These are phyloP conservation scores for Asparagopsis taxiformis DNA, from an alignment of 31 red algal genomes.

Conservation along the genomic window DNA sequence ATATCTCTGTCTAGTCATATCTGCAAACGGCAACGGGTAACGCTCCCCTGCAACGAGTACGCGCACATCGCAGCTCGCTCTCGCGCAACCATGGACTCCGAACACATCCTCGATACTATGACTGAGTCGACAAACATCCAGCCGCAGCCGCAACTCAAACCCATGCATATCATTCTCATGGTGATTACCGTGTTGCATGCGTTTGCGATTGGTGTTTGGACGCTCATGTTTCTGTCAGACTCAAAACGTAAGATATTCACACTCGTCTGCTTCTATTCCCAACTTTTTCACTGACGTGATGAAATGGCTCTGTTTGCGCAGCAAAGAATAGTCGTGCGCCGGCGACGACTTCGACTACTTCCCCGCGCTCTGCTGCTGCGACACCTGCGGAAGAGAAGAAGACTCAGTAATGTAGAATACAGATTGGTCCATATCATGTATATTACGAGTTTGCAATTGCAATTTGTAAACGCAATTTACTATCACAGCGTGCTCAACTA, in stretches of 20 bases:
- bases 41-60: too few species aligned
- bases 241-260: constrained; percentile 18
- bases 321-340: neutral
- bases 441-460: neutral
- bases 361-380: neutral
- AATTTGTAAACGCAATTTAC: neutral
- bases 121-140: too few species aligned
- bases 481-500: too few species aligned
- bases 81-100: too few species aligned
- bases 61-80: too few species aligned
- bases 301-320: neutral
- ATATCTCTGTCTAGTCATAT: too few species aligned
- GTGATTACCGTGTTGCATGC: constrained; percentile 46
- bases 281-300: neutral
- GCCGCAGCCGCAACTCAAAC: constrained; percentile 35
- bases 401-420: neutral
- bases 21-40: too few species aligned
- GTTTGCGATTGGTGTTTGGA: constrained; percentile 27
- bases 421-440: neutral
- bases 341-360: neutral
- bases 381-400: constrained; percentile 1
- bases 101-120: too few species aligned
- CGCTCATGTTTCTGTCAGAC: constrained; percentile 21
- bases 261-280: neutral
- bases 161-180: constrained; percentile 46